phyloP scores from a whole-genome alignment of 23 red algal species.

The Cyanidiococcus yangmingshanensis region DNA sequence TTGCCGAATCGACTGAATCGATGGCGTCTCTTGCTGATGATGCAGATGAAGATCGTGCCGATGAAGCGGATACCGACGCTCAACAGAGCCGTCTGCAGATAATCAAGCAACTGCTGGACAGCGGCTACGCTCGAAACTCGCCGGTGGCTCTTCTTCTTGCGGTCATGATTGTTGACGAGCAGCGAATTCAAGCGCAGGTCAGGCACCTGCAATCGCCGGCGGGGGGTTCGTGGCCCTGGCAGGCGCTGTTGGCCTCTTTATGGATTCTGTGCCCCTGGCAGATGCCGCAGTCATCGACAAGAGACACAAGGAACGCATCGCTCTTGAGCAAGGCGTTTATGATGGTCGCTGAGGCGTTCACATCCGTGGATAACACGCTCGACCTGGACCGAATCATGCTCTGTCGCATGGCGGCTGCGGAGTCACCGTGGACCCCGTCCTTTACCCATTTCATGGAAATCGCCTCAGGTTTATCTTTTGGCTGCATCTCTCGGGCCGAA shows the following conservation, averaged over 20 bases:
- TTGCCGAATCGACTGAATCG: too few species aligned
- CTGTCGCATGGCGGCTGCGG: not conserved
- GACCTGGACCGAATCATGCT: not conserved
- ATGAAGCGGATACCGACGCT: not conserved
- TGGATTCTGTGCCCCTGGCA: not conserved
- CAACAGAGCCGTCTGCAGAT: not conserved
- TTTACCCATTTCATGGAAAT: not conserved
- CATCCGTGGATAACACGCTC: not conserved
- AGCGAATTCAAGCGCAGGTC: not conserved
- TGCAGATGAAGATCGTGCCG: not conserved
- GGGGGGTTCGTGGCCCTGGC: conserved; percentile 11
- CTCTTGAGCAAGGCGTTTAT: not conserved
- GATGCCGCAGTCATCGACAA: not conserved
- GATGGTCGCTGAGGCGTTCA: not conserved
- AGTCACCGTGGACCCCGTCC: not conserved
- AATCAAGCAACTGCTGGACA: not conserved
- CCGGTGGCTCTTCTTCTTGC: not conserved
- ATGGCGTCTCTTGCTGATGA: not conserved
- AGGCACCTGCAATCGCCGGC: not conserved
- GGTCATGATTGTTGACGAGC: not conserved
- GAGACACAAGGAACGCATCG: not conserved
- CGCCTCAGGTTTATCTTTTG: not conserved
- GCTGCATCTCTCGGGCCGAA: not conserved
- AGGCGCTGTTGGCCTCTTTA: not conserved
- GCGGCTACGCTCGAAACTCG: not conserved